Evolutionary conservation across 1,139 yeast genomes (phyloP), one percentile per base, ranked within the genome.

Genomic region (Candida sp.): DNA sequence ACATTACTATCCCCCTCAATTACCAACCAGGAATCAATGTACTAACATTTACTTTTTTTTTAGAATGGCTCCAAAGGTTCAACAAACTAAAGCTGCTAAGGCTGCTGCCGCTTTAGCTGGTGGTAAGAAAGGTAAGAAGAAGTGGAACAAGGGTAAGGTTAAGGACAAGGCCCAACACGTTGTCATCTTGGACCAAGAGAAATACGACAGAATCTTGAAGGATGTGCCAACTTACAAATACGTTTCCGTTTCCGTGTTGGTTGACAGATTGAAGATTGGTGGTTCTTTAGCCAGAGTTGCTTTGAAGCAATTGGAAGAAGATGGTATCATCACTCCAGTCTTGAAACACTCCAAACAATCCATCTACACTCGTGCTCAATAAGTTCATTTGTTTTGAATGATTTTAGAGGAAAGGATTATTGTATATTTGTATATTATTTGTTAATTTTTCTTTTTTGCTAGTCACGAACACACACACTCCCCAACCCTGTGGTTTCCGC

Each of bases 81-180:
- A 93, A 86, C 96, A 91, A 83, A 89, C 98, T 75, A 94, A 94
- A 87, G 98, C 98, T 80, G 97, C 97, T 77, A 93, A 93, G 88
- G 98, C 98, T 78, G 98, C 98, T 75, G 98, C 99, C 85, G 98
- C 98, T 80, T 85, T 92, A 87, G 97, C 98, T 79, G 98, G 98
- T 90, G 98, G 98, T 88, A 94, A 94, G 91, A 92, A 94, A 80
- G 92, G 97, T 83, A 94, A 96, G 92, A 94, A 94, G 96, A 94
- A 94, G 97, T 94, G 99, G 99, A 90, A 96, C 88, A 93, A 94
- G 88, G 98, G 98, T 83, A 92, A 96, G 90, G 97, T 92, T 81
- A 96, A 96, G 96, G 99, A 94, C 84, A 94, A 90, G 96, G 99
- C 99, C 71, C 96, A 90, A 80, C 99, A 94, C 87, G 87, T 92